phyloP scores from a whole-genome alignment of 768 basidiomycete genomes.

The Mycena venus region DNA sequence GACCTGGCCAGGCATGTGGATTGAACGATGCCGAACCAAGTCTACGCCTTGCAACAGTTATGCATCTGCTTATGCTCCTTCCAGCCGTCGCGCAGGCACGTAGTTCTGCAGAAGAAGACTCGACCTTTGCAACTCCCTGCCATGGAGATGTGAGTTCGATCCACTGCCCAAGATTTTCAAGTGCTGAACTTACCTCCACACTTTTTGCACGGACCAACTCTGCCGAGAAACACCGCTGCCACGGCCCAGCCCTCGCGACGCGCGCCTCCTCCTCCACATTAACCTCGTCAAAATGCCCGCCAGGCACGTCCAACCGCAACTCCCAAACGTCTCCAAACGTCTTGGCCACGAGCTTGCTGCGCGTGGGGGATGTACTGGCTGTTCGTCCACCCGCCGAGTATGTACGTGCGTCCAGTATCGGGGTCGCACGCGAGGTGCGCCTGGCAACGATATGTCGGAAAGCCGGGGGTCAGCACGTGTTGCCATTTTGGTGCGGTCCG shows the following conservation, averaged over 20 bases:
- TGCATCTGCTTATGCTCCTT: slow-evolving; percentile 7
- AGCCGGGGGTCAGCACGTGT: slow-evolving; percentile 55
- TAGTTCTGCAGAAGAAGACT: not conserved
- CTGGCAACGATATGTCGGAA: slow-evolving; percentile 57
- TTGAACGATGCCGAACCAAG: no score
- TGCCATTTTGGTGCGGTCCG: slow-evolving; percentile 43
- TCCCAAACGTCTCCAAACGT: slow-evolving; percentile 57
- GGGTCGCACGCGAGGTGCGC: slow-evolving; percentile 50
- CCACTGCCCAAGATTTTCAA: no score
- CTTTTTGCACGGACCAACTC: slow-evolving; percentile 54
- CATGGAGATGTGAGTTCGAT: no score
- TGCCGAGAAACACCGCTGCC: slow-evolving; percentile 54
- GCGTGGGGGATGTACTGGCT: slow-evolving; percentile 50
- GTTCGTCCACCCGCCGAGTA: slow-evolving; percentile 59
- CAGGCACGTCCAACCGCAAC: slow-evolving; percentile 46
- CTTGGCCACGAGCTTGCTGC: slow-evolving; percentile 38
- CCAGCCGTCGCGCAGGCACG: slow-evolving; percentile 1
- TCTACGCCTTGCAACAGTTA: not conserved
- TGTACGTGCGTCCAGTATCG: slow-evolving; percentile 49
- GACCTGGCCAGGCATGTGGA: no score
- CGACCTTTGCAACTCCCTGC: not conserved
- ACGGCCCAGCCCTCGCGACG: slow-evolving; percentile 53
- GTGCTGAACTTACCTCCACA: slow-evolving; percentile 54
- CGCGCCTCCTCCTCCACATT: slow-evolving; percentile 52
- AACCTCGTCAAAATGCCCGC: slow-evolving; percentile 51